Conservation (phyloP, 768 basidiomycete genomes). For the Lyophyllum decastes region DNA sequence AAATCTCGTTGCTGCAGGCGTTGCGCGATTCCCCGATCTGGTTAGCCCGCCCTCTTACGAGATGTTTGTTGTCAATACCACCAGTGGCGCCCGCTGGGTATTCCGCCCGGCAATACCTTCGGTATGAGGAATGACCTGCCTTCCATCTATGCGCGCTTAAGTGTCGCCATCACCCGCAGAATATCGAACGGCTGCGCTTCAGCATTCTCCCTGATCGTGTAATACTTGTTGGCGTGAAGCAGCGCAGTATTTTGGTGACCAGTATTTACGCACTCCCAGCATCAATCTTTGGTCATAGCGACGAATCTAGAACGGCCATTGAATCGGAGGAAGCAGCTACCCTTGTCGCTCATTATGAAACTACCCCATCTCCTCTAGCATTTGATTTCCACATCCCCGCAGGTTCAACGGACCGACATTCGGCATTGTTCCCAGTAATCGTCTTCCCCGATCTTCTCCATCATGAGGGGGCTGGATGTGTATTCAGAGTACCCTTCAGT, state of each 20-base stretch:
- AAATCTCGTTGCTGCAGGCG: slow-evolving; percentile 26
- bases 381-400: slow-evolving; percentile 22
- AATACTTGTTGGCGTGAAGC: slow-evolving; percentile 30
- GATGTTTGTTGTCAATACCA: slow-evolving; percentile 32
- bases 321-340: background rate
- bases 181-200: slow-evolving; percentile 28
- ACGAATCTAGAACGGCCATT: background rate
- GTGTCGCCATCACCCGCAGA: slow-evolving; percentile 18
- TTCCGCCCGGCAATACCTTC: slow-evolving; percentile 6
- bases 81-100: slow-evolving; percentile 17
- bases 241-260: slow-evolving; percentile 27
- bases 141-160: slow-evolving; percentile 16
- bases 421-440: slow-evolving; percentile 14
- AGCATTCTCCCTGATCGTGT: slow-evolving; percentile 30
- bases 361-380: slow-evolving; percentile 2
- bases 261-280: slow-evolving; percentile 31
- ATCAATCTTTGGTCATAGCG: background rate
- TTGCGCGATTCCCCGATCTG: slow-evolving; percentile 16
- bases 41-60: slow-evolving; percentile 19
- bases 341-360: slow-evolving; percentile 5
- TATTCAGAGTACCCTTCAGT: slow-evolving; percentile 19
- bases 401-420: slow-evolving; percentile 12
- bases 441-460: slow-evolving; percentile 20
- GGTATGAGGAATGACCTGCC: slow-evolving; percentile 3
- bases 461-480: slow-evolving; percentile 18